These are phyloP conservation scores for Tympanopsis confertula DNA, from an alignment of 2,329 filamentous ascomycete species.

Conservation along the genomic window DNA sequence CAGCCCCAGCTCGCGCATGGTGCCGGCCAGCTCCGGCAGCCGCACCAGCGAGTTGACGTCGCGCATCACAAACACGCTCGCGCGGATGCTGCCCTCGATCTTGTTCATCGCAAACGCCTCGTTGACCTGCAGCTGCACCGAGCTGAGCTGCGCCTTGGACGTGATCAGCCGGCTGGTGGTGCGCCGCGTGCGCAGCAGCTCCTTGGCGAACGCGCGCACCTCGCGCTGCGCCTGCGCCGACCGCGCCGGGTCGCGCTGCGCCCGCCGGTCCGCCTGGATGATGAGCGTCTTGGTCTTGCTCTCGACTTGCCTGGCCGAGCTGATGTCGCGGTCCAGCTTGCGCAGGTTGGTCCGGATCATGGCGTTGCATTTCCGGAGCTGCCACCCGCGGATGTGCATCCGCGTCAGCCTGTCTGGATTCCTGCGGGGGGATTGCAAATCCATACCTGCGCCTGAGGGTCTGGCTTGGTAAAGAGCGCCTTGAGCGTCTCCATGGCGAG, in stretches of 20 bases:
- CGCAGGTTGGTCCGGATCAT: constrained; percentile 83
- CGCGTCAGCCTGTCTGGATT: background rate
- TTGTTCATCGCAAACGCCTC: constrained; percentile 91
- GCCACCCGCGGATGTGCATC: too few relatives aligned
- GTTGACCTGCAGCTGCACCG: constrained; percentile 93
- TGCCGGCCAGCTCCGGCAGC: constrained; percentile 74
- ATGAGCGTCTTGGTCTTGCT: constrained; percentile 77
- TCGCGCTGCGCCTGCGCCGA: constrained; percentile 70
- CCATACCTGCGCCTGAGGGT: background rate
- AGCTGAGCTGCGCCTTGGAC: constrained; percentile 80
- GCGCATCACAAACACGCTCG: constrained; percentile 88
- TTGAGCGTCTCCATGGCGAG: background rate
- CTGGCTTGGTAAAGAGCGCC: background rate
- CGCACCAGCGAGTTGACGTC: constrained; percentile 81
- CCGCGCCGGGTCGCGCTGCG: constrained; percentile 67
- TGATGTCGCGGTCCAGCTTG: constrained; percentile 88
- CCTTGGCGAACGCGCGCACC: constrained; percentile 76
- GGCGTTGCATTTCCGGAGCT: constrained; percentile 92
- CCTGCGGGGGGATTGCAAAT: background rate
- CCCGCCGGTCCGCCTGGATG: constrained; percentile 69
- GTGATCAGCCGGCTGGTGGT: constrained; percentile 66
- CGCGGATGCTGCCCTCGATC: constrained; percentile 83
- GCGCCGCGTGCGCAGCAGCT: constrained; percentile 73
- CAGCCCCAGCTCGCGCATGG: constrained; percentile 76
- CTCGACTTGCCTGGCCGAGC: constrained; percentile 66